These are phyloP conservation scores for Marasmius tenuissimus DNA, from an alignment of 1,284 basidiomycete genomes.

Conservation along the genomic window DNA sequence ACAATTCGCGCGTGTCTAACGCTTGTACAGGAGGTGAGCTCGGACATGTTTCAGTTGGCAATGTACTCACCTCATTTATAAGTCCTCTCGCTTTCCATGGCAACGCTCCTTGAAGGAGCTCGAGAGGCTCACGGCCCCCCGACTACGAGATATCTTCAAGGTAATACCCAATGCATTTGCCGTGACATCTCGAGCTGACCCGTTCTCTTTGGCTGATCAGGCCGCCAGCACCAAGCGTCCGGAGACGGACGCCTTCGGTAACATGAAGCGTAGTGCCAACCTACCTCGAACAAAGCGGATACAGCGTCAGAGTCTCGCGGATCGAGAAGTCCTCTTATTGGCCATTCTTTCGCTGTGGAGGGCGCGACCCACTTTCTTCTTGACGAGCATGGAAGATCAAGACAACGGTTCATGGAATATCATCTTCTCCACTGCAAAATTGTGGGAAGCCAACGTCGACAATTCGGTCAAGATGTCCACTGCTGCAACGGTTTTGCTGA, in stretches of 20 bases:
- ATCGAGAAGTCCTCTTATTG: slow-evolving; percentile 66
- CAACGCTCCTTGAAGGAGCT: slow-evolving; percentile 54
- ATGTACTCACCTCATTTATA: background rate
- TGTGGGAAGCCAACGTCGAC: slow-evolving; percentile 66
- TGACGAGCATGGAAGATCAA: slow-evolving; percentile 28
- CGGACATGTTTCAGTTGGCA: slow-evolving; percentile 19
- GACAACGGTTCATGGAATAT: slow-evolving; percentile 48
- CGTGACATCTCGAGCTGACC: slow-evolving; percentile 2
- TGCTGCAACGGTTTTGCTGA: slow-evolving; percentile 45
- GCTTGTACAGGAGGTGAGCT: slow-evolving; percentile 39
- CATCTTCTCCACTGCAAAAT: slow-evolving; percentile 34
- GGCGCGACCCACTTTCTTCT: slow-evolving; percentile 52
- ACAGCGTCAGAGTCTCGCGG: slow-evolving; percentile 51
- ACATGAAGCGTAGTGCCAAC: slow-evolving; percentile 48
- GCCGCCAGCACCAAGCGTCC: slow-evolving; percentile 45
- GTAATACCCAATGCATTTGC: slow-evolving; percentile 33
- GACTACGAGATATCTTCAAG: slow-evolving; percentile 55
- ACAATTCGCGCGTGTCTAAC: slow-evolving; percentile 71
- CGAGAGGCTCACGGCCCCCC: slow-evolving; percentile 40
- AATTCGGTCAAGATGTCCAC: slow-evolving; percentile 62
- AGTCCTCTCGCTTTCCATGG: slow-evolving; percentile 60
- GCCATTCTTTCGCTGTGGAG: slow-evolving; percentile 69
- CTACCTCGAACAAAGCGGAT: slow-evolving; percentile 61
- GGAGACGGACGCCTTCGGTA: slow-evolving; percentile 60
- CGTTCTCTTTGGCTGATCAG: slow-evolving; percentile 30